Percentiles rank a stretch among this genome's conserved stretches.
Evolutionary conservation across 305 asterid species (phyloP).

Genomic region (Fraxinus sp.): DNA sequence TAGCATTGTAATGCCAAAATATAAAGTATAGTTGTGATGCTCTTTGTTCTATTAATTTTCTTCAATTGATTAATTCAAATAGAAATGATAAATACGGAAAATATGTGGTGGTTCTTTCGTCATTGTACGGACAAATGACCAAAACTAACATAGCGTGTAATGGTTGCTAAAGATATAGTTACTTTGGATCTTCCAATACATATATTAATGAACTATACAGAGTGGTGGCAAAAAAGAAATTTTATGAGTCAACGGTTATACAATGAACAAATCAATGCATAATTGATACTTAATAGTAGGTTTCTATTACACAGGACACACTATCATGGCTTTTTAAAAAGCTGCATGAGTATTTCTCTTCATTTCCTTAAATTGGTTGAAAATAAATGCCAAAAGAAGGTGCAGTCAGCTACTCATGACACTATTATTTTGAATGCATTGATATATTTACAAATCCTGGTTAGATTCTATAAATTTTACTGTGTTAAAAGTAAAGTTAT

Average conservation of each 20-base stretch:
- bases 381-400: background rate
- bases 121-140: constrained; percentile 3
- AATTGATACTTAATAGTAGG: background rate
- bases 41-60: constrained; percentile 10
- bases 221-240: background rate
- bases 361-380: background rate
- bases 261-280: background rate
- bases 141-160: background rate
- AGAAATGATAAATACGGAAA: constrained; percentile 14
- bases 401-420: background rate
- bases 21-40: background rate
- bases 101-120: constrained; percentile 1
- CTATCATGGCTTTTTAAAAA: background rate
- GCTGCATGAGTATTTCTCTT: background rate
- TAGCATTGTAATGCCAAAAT: background rate
- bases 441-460: background rate
- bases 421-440: background rate
- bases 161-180: background rate
- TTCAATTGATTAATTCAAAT: constrained; percentile 21
- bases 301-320: background rate
- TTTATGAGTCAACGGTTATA: background rate
- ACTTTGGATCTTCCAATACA: background rate
- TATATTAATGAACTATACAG: background rate
- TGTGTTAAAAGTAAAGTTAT: background rate
- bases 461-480: background rate